Evolutionary conservation across 1,139 yeast genomes (phyloP).

Genomic region (Scheffersomyces titani): DNA sequence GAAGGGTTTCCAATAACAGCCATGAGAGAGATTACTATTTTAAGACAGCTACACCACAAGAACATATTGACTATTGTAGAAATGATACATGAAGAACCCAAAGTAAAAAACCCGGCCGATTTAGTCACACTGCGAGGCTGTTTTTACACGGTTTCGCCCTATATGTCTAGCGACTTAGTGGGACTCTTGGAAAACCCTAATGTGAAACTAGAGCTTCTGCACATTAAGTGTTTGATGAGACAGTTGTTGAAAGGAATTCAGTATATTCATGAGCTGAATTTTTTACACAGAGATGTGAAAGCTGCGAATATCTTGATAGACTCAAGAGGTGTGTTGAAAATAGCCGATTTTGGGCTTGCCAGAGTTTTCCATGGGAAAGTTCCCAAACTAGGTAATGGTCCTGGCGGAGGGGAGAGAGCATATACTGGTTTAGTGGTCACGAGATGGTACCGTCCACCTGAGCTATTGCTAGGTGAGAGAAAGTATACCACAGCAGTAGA

Average conservation of each 20-base stretch:
- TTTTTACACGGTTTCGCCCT: slow-evolving; percentile 89
- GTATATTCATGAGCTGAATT: slow-evolving; percentile 72
- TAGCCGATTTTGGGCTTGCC: slow-evolving; percentile 90
- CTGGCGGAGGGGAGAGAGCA: slow-evolving; percentile 74
- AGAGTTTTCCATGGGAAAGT: slow-evolving; percentile 72
- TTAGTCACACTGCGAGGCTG: slow-evolving; percentile 44
- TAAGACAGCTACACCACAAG: slow-evolving; percentile 67
- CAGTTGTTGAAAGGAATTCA: slow-evolving; percentile 81
- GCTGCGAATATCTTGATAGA: slow-evolving; percentile 90
- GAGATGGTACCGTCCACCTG: slow-evolving; percentile 97
- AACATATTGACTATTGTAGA: slow-evolving; percentile 81
- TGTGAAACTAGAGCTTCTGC: slow-evolving; percentile 59
- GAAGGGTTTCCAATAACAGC: slow-evolving; percentile 97
- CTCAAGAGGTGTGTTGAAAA: slow-evolving; percentile 71
- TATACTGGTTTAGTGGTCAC: slow-evolving; percentile 95
- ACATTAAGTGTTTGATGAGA: slow-evolving; percentile 79
- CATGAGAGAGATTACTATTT: slow-evolving; percentile 83
- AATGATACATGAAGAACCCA: slow-evolving; percentile 72
- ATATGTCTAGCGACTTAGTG: slow-evolving; percentile 90
- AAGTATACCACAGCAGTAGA: slow-evolving; percentile 92
- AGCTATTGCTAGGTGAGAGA: slow-evolving; percentile 80
- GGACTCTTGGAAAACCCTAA: slow-evolving; percentile 88
- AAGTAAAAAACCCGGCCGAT: slow-evolving; percentile 32
- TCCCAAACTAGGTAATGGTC: slow-evolving; percentile 56
- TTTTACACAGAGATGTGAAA: slow-evolving; percentile 88